Evolutionary conservation across 345 rosid species (phyloP), one percentile per base, ranked within the genome.

Genomic region (Pelargonium nanum): DNA sequence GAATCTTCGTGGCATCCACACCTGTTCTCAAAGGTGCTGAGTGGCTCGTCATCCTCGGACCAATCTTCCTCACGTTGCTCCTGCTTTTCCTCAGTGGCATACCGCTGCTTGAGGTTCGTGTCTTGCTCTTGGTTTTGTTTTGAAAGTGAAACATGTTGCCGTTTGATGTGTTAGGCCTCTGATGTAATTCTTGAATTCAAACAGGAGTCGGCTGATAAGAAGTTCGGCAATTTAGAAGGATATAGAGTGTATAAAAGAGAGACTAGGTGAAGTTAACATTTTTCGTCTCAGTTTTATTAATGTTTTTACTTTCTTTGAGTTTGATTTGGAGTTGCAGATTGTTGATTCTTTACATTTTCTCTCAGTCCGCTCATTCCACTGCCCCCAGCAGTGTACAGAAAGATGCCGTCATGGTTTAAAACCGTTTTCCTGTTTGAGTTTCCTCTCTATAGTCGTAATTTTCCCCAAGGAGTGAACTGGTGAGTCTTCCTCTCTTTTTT

Each of bases 81-180:
- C 96, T 92, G 75, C 86, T 92, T 55, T 89, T 89, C 44, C 64
- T 87, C 62, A 92, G 96, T 58, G 96, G 98, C 75, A 71, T 92
- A 68, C 95, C 98, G 56, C 61, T 92, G 74, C 96, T 92, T 50
- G 98, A 92, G 98, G 96, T 92, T 68, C 53, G 70, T 52, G 62
- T 63, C 55, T 52, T 48, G 7, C 63, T 60, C 64, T 44, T 23
- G 12, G 54, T 32, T 26, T 32, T 12, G 20, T 44, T 56, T 20
- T 24, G 45, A 19, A 9, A 19, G 21, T 22, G 28, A 59, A n/a
- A 19, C 23, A n/a, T n/a, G n/a, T n/a, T 12, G 20, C 23, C 55
- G 59, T 28, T 34, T 32, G 19, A 19, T 21, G 28, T 22, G 50
- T 28, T 25, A 66, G 24, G n/a, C 26, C 22, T 34, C 48, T 19